Base-by-base conservation (phyloP, 1,284 basidiomycete genomes). In the Trichosporon sp. region DNA sequence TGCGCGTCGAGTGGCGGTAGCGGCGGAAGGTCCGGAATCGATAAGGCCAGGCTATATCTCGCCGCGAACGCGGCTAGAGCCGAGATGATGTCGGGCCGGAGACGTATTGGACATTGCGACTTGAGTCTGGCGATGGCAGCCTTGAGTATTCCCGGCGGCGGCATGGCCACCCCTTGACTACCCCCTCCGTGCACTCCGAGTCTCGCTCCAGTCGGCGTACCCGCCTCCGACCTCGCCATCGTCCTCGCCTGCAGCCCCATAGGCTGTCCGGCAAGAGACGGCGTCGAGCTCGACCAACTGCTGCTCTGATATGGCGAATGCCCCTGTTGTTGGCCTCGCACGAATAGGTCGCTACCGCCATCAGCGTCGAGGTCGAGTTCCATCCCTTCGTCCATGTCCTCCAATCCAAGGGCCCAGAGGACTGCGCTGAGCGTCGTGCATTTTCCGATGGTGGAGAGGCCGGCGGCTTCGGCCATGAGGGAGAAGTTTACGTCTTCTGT, bases 401-500 rank as follows among this genome's bases (percentile, higher is more conserved):
- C 49, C 5, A 31, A 27, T 7, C 49, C 49, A 5, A 54, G 27
- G 6, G 25, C 49, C 16, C 25, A 9, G 25, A 54, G 25, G 9
- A 54, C 49, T 2, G 14, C 14, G 5, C 14, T 8, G 6, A 54
- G 49, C 25, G 49, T n/a, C 14, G 16, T 27, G 6, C 25, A 44
- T 11, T 29, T n/a, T 6, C 25, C 63, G 9, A 65, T 6, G 2
- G 59, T 61, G 4, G 56, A 33, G 3, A 65, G 10, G 13, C 59
- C 56, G 8, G 58, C 61, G 8, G 63, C 37, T 34, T 65, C 63
- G 23, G 59, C 59, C 9, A 23, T 19, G 11, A 65, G 59, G 5
- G 32, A 16, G n/a, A 65, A 40, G 34, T 61, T 65, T 8, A 32
- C 21, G 49, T 65, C 63, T 8, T 65, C 59, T 0, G 63, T 61